A percentile compares a stretch with the other conserved stretches of the same genome.
phyloP scores from a whole-genome alignment of 345 rosid species.

The Eucalyptus dawsonii region DNA sequence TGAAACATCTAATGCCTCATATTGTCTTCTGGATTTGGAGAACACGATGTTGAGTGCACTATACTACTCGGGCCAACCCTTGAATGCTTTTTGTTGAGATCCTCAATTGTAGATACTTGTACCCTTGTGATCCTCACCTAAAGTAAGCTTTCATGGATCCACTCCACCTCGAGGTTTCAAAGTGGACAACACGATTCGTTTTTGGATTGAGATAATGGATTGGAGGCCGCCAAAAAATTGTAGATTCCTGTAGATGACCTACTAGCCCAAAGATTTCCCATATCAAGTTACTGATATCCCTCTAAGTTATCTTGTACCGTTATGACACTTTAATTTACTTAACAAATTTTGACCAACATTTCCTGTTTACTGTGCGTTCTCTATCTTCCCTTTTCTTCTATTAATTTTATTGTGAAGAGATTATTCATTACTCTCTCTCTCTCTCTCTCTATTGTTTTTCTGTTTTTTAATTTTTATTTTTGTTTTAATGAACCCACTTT shows the following conservation, averaged over 20 bases:
- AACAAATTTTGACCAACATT: no score
- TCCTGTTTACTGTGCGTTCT: not conserved
- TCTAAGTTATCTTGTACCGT: no score
- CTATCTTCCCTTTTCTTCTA: not conserved
- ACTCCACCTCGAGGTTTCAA: no score
- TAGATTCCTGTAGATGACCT: not conserved
- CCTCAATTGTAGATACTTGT: no score
- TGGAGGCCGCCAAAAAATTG: not conserved
- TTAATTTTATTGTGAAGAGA: no score
- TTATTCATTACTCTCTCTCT: no score
- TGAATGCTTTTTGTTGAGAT: no score
- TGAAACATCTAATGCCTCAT: not conserved
- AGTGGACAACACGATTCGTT: fast-evolving
- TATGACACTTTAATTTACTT: no score
- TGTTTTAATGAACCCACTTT: not conserved
- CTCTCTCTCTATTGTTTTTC: no score
- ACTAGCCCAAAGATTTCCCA: not conserved
- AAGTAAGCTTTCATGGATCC: no score
- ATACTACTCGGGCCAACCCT: not conserved
- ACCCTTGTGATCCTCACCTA: no score
- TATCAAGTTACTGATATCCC: not conserved
- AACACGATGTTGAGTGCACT: not conserved
- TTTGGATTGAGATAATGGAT: not conserved
- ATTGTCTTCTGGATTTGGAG: not conserved
- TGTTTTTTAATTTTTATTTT: no score